Evolutionary conservation across 345 rosid species (phyloP).

Genomic region (Populus pruinosa): DNA sequence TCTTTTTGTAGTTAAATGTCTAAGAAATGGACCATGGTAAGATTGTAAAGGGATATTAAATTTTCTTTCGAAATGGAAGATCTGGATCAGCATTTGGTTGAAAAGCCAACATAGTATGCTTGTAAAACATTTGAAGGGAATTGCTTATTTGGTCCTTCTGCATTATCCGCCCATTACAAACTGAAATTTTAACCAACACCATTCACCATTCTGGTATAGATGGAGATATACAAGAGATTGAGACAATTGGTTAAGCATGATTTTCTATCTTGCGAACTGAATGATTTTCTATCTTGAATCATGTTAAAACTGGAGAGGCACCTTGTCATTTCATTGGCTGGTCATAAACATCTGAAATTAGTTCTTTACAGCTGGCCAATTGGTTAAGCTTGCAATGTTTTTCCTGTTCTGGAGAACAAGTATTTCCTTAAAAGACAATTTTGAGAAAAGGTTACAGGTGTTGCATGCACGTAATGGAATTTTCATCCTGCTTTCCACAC

Average conservation of each 20-base stretch:
- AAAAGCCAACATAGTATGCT: background rate
- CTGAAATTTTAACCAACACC: background rate
- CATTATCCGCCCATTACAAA: background rate
- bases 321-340: background rate
- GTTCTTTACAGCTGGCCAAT: background rate
- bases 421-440: background rate
- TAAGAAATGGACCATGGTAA: background rate
- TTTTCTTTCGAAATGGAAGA: background rate
- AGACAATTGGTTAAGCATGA: background rate
- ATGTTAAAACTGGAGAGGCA: background rate
- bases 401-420: background rate
- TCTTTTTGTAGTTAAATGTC: background rate
- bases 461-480: background rate
- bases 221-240: background rate
- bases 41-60: background rate
- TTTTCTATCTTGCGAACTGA: too few species aligned
- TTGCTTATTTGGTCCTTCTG: background rate
- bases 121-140: background rate
- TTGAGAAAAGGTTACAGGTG: background rate
- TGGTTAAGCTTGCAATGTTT: background rate
- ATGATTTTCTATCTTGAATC: background rate
- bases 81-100: background rate
- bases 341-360: background rate
- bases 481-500: background rate
- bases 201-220: background rate